Conservation (phyloP, 1,284 basidiomycete genomes). For the Cutaneotrichosporon sp. region DNA sequence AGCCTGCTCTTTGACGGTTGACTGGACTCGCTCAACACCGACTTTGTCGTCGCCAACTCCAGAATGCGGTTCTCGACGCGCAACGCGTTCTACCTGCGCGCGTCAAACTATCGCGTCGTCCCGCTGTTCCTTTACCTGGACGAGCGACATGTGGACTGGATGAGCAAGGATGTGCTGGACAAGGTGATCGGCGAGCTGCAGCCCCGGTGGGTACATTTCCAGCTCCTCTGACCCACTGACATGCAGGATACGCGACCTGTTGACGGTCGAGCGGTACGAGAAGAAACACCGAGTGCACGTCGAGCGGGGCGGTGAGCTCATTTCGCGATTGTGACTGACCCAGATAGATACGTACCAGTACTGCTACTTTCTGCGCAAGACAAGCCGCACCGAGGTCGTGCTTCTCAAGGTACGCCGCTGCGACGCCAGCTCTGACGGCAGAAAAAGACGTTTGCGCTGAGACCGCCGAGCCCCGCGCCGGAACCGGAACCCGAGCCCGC, state of each 20-base stretch:
- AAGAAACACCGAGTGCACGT: constrained; percentile 45
- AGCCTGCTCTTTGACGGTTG: neutral
- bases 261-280: constrained; percentile 23
- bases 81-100: constrained; percentile 43
- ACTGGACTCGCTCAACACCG: neutral
- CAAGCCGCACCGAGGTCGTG: constrained; percentile 42
- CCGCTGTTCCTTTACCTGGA: constrained; percentile 45
- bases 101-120: constrained; percentile 41
- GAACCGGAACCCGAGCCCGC: neutral
- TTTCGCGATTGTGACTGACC: neutral
- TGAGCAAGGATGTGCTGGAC: constrained; percentile 37
- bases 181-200: constrained; percentile 39
- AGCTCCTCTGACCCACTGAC: neutral
- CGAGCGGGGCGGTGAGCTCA: constrained; percentile 43
- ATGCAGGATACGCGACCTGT: constrained; percentile 27
- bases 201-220: constrained; percentile 21
- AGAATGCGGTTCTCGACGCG: constrained; percentile 43
- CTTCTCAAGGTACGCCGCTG: constrained; percentile 34
- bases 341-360: constrained; percentile 40
- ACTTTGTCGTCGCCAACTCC: neutral
- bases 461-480: constrained; percentile 34
- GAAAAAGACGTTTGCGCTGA: constrained; percentile 38
- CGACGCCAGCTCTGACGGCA: constrained; percentile 5
- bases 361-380: constrained; percentile 44
- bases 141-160: constrained; percentile 47